These are phyloP conservation scores for Zea luxurians DNA, from an alignment of 176 grass and related monocot genomes.

Conservation along the genomic window DNA sequence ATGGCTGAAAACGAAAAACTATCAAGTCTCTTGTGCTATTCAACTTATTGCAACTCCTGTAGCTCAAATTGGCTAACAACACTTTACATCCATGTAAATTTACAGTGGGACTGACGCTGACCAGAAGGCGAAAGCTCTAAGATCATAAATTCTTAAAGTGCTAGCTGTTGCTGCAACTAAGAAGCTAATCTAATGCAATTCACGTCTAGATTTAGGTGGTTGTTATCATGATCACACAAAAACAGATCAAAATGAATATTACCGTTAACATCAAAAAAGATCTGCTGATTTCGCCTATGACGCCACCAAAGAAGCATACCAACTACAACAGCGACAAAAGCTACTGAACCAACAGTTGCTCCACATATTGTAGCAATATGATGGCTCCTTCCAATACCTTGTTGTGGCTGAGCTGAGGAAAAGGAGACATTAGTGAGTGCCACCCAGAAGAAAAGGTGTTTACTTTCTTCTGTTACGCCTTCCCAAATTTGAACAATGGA, in stretches of 20 bases:
- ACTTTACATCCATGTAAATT: conserved; percentile 4
- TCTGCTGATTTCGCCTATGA: conserved; percentile 79
- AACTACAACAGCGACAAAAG: conserved; percentile 35
- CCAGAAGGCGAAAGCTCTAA: neutral
- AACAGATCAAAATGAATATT: conserved; percentile 23
- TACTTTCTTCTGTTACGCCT: neutral
- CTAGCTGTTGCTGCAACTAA: neutral
- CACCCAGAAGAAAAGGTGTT: neutral
- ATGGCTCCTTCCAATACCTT: conserved; percentile 49
- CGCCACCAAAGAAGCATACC: conserved; percentile 81
- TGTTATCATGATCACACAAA: neutral
- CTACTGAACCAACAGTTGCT: conserved; percentile 60
- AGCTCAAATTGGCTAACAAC: conserved; percentile 1
- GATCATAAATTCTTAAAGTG: neutral
- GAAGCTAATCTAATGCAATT: neutral
- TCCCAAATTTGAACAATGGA: neutral
- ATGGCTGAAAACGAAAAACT: conserved; percentile 1
- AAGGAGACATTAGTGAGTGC: conserved; percentile 34
- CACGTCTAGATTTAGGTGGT: neutral
- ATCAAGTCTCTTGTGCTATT: neutral
- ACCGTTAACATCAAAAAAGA: conserved; percentile 98
- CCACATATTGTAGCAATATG: conserved; percentile 70
- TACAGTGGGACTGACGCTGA: neutral
- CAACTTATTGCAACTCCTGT: neutral
- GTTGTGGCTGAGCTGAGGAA: conserved; percentile 79